Base-by-base conservation (phyloP, 345 rosid species). In the Eucalyptus sp. region DNA sequence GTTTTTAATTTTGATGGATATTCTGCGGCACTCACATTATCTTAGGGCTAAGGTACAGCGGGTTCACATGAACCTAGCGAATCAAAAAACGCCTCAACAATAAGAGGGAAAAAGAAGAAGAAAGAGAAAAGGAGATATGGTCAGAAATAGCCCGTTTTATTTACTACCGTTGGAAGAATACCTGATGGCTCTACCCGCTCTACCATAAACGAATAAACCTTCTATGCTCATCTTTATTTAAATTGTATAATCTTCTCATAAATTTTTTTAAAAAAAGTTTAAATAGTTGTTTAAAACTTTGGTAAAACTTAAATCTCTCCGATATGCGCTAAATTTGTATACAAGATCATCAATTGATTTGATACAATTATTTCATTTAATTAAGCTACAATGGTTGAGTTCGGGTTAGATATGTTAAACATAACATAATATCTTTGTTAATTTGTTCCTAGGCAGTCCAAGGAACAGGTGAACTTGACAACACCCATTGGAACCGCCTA, bases 401-500 rank as follows among this genome's bases (percentile, higher is more conserved):
- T 68, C 1, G 24, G 17, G 7, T 7, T 68, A 68, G 6, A 68
- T 31, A 68, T 31, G 24, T 8, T 31, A 18, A 64, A 68, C 41
- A 16, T 16, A 1, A 7, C 13, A 33, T 33, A 68, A 68, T 17
- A 33, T 68, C 4, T 68, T 68, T 68, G 80, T 33, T n/a, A 68
- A 68, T 68, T 1, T 18, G 24, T 7, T 52, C 58, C 24, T 1
- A 52, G 0, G 24, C 4, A 0, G 4, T 52, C 58, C 58, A 18
- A 52, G 54, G 8, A 51, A 51, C 8, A 0, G 4, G 58, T 52
- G 58, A 18, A 52, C 2, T 0, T 0, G 10, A 52, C 56, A 0
- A 18, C 4, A 7, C 58, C 24, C 58, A 1, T 52, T 52, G 58
- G 24, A 52, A 18, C 2, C 1, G 2, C 4, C 58, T 0, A 52